A percentile compares a stretch with the other conserved stretches of the same genome.
These are phyloP conservation scores for Colletotrichum trifolii DNA, from an alignment of 2,329 filamentous ascomycete species.

Conservation along the genomic window DNA sequence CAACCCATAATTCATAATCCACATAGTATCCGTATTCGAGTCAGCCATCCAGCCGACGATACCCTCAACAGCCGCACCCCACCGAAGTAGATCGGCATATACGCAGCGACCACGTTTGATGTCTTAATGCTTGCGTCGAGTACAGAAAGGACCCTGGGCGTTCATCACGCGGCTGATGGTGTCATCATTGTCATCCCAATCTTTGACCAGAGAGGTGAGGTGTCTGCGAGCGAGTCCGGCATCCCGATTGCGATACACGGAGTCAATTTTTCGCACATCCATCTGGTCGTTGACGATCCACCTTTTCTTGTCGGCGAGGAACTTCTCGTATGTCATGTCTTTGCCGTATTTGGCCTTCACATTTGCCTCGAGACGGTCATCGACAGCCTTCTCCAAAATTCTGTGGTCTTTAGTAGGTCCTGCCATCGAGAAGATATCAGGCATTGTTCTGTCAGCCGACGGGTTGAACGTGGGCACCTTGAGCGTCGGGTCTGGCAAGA, in stretches of 20 bases:
- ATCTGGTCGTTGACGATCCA: conserved; percentile 53
- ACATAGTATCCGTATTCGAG: neutral
- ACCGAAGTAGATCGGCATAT: neutral
- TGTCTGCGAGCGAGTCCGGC: conserved; percentile 49
- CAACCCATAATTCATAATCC: neutral
- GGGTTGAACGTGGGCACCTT: conserved; percentile 44
- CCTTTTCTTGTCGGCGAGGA: conserved; percentile 50
- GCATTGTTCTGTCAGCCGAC: conserved; percentile 32
- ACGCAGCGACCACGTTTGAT: neutral
- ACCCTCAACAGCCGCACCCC: neutral
- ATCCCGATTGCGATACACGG: conserved; percentile 56
- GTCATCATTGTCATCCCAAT: conserved; percentile 54
- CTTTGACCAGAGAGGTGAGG: conserved; percentile 49
- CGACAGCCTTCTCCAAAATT: conserved; percentile 43
- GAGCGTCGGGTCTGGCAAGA: conserved; percentile 45
- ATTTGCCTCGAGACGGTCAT: conserved; percentile 45
- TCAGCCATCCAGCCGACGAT: neutral
- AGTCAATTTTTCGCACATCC: conserved; percentile 56
- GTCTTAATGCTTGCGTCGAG: conserved; percentile 18
- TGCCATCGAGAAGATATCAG: conserved; percentile 13
- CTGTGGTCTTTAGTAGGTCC: conserved; percentile 22
- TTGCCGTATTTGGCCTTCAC: conserved; percentile 46
- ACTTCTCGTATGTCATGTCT: conserved; percentile 44
- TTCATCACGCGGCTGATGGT: conserved; percentile 51
- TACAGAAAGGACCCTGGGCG: conserved; percentile 44